These are phyloP conservation scores for Chrysanthemum lavandulifolium DNA, from an alignment of 129 eudicot species.

Conservation along the genomic window DNA sequence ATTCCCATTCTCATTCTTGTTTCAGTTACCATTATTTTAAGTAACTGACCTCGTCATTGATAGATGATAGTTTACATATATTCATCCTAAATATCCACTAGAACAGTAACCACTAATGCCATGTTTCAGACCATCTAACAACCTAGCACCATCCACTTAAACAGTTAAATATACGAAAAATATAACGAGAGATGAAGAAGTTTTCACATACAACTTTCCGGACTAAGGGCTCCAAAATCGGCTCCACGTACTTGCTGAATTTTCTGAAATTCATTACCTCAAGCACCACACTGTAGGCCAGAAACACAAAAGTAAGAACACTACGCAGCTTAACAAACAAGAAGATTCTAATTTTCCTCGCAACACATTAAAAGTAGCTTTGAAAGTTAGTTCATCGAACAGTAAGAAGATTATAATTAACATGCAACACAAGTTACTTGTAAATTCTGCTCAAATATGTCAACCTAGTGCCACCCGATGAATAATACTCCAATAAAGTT, in stretches of 20 bases:
- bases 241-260: conserved; percentile 52
- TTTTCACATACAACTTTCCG: conserved; percentile 77
- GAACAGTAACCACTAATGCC: no score
- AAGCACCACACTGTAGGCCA: conserved; percentile 58
- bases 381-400: no score
- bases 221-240: conserved; percentile 82
- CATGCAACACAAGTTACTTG: no score
- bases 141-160: conserved; percentile 6
- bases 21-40: neutral
- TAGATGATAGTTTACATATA: conserved; percentile 7
- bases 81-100: neutral
- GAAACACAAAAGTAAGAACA: conserved; percentile 14
- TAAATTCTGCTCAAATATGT: no score
- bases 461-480: no score
- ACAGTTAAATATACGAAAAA: neutral
- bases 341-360: no score
- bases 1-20: neutral
- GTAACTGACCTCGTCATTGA: neutral
- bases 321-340: conserved; percentile 3
- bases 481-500: no score
- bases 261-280: conserved; percentile 60
- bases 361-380: no score
- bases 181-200: neutral
- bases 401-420: no score
- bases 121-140: no score